These are phyloP conservation scores for Actinomortierella ambigua DNA, from an alignment of 371 early-diverging fungal species.

Conservation along the genomic window DNA sequence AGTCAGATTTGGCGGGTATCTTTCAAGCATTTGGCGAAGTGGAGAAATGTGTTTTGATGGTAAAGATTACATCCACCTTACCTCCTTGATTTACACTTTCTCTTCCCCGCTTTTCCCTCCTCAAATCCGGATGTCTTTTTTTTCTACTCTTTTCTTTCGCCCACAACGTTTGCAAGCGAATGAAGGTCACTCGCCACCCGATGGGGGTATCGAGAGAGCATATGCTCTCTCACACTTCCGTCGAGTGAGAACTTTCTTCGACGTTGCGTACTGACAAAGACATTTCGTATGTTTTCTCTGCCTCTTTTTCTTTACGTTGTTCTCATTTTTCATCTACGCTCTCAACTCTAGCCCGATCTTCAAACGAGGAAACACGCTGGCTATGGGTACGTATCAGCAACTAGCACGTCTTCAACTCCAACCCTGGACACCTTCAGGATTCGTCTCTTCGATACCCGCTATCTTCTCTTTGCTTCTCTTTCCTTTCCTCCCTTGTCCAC, in stretches of 20 bases:
- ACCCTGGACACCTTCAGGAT: too few species aligned
- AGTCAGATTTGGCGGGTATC: conserved; percentile 68
- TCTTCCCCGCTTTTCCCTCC: too few species aligned
- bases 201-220: too few species aligned
- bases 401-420: conserved; percentile 7
- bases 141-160: too few species aligned
- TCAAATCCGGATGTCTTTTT: too few species aligned
- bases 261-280: background rate
- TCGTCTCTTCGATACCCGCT: too few species aligned
- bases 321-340: conserved; percentile 5
- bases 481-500: too few species aligned
- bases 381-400: conserved; percentile 62
- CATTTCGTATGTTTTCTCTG: background rate
- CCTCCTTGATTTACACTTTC: too few species aligned
- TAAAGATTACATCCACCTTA: conserved; percentile 23
- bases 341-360: conserved; percentile 54
- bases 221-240: too few species aligned
- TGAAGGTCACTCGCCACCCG: too few species aligned
- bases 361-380: conserved; percentile 65
- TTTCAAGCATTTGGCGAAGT: conserved; percentile 81
- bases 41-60: conserved; percentile 63
- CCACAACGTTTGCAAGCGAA: too few species aligned
- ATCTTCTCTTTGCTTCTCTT: too few species aligned
- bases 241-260: background rate
- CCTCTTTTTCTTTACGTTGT: conserved; percentile 1